Percentiles rank a stretch among this genome's conserved stretches.
Conservation (phyloP, 2,329 filamentous ascomycete species). For the Stagonosporopsis cucurbitacearum region DNA sequence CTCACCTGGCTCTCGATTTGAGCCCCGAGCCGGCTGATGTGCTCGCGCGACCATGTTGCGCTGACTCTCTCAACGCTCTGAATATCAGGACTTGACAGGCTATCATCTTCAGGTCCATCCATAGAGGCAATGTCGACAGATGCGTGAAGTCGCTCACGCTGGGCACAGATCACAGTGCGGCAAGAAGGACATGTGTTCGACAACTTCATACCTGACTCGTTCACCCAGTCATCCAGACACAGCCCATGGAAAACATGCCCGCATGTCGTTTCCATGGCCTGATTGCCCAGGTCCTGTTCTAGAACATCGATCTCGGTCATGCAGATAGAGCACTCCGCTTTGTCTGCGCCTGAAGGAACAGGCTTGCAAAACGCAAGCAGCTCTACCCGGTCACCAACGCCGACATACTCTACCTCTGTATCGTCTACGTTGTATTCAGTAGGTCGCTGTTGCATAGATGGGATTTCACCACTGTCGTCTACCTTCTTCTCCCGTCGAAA, state of each 20-base stretch:
- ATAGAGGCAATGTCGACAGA: background rate
- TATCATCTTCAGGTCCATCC: background rate
- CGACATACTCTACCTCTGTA: constrained; percentile 5
- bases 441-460: background rate
- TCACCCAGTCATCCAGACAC: constrained; percentile 14
- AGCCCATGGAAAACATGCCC: constrained; percentile 8
- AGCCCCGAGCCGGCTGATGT: background rate
- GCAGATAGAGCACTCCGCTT: background rate
- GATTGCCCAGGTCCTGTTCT: background rate
- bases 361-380: background rate
- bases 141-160: background rate
- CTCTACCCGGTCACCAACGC: background rate
- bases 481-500: background rate
- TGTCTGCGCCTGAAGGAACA: background rate
- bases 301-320: background rate
- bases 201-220: constrained; percentile 7
- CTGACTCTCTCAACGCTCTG: background rate
- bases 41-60: background rate
- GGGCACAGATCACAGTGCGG: constrained; percentile 9
- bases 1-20: background rate
- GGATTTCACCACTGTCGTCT: background rate
- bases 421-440: constrained; percentile 1
- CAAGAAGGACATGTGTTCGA: constrained; percentile 16
- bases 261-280: constrained; percentile 3
- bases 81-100: background rate